phyloP scores from a whole-genome alignment of 2,329 filamentous ascomycete species.

The Colletotrichum lindemuthianum region DNA sequence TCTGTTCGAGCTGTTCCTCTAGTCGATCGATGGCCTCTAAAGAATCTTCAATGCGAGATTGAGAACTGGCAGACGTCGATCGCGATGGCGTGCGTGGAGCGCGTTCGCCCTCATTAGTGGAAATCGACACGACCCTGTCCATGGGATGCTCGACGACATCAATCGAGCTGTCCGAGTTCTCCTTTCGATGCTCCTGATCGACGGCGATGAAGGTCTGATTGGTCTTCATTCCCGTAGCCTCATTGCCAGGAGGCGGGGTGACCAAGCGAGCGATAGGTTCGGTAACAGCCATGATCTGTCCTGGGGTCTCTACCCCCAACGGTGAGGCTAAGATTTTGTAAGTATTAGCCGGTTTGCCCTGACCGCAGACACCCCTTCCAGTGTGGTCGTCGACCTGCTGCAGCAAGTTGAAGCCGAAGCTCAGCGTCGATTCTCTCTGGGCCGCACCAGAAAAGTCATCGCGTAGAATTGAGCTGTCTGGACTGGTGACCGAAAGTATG shows the following conservation, averaged over 20 bases:
- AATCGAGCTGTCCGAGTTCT: neutral
- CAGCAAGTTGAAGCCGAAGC: conserved; percentile 65
- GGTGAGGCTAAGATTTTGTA: conserved; percentile 61
- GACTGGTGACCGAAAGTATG: conserved; percentile 53
- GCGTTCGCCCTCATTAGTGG: conserved; percentile 18
- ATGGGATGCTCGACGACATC: conserved; percentile 2
- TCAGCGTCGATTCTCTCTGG: conserved; percentile 45
- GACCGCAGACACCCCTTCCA: conserved; percentile 38
- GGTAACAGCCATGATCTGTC: conserved; percentile 25
- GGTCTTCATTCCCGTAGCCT: conserved; percentile 2
- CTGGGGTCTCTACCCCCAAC: conserved; percentile 40
- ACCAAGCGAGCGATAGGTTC: conserved; percentile 15
- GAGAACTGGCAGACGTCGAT: conserved; percentile 38
- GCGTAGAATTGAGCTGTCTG: conserved; percentile 37
- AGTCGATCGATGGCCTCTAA: conserved; percentile 70
- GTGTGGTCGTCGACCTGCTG: conserved; percentile 44
- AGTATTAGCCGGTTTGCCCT: conserved; percentile 46
- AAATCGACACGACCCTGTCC: conserved; percentile 22
- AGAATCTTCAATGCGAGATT: conserved; percentile 69
- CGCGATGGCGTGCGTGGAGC: conserved; percentile 25
- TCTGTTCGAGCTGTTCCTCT: conserved; percentile 69
- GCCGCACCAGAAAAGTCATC: neutral
- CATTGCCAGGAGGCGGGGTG: conserved; percentile 9
- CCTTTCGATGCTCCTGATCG: neutral
- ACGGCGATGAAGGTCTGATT: conserved; percentile 1